These are phyloP conservation scores for Penicillium aurantiogriseum DNA, from an alignment of 2,329 filamentous ascomycete species.

Conservation along the genomic window DNA sequence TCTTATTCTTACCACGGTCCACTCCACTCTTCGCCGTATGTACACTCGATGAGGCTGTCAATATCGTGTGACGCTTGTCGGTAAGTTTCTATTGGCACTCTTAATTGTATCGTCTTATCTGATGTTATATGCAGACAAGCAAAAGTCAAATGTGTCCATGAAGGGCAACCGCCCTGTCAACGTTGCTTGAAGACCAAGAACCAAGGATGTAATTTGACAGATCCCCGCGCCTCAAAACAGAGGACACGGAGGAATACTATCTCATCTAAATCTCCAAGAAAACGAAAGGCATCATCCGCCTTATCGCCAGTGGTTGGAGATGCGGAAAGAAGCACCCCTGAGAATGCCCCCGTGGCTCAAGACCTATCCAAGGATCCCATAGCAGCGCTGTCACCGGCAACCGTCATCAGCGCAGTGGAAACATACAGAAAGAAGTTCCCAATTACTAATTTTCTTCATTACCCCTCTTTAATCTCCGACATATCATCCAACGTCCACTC, in stretches of 20 bases:
- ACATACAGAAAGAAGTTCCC: slow-evolving; percentile 40
- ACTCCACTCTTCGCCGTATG: neutral
- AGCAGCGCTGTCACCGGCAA: slow-evolving; percentile 25
- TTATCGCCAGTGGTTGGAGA: neutral
- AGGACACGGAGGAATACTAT: slow-evolving; percentile 1
- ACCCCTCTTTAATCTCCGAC: slow-evolving; percentile 37
- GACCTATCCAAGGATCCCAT: slow-evolving; percentile 20
- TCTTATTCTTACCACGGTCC: neutral
- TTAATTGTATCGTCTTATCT: neutral
- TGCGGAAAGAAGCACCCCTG: slow-evolving; percentile 4
- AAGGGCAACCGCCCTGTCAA: slow-evolving; percentile 35
- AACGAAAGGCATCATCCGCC: slow-evolving; percentile 16
- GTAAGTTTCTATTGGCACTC: slow-evolving; percentile 15
- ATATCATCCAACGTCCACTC: slow-evolving; percentile 30
- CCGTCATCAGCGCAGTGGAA: slow-evolving; percentile 36
- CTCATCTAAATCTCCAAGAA: slow-evolving; percentile 11
- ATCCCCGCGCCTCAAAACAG: slow-evolving; percentile 27
- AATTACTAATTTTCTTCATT: slow-evolving; percentile 39
- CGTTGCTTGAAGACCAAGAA: slow-evolving; percentile 30
- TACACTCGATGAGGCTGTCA: slow-evolving; percentile 33
- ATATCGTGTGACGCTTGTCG: slow-evolving; percentile 39
- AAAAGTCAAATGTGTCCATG: slow-evolving; percentile 39
- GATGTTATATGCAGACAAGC: slow-evolving; percentile 25
- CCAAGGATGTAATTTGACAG: slow-evolving; percentile 30
- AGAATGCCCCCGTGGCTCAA: slow-evolving; percentile 2